Percentiles rank a stretch among this genome's conserved stretches.
Evolutionary conservation across 208 protist genomes (phyloP).

Genomic region (Blechomonas ayalai): DNA sequence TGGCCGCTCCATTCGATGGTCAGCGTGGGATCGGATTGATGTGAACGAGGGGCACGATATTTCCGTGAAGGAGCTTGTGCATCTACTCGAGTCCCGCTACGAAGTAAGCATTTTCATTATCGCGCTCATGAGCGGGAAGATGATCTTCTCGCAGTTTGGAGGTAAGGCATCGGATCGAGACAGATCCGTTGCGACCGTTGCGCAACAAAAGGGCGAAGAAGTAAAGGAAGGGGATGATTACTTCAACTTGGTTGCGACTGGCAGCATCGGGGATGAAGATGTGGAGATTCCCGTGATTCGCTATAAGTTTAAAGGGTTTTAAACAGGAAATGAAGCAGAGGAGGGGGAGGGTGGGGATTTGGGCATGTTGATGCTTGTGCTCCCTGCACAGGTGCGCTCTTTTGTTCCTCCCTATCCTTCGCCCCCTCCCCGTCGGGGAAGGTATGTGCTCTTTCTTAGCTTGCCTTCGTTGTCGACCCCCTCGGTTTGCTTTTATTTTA

Average conservation of each 20-base stretch:
- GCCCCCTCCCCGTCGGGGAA: background rate
- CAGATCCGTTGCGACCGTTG: conserved; percentile 50
- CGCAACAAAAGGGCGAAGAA: conserved; percentile 45
- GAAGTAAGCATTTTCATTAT: conserved; percentile 93
- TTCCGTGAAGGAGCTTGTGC: conserved; percentile 90
- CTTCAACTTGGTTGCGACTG: conserved; percentile 63
- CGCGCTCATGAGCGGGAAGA: conserved; percentile 70
- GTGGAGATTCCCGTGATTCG: conserved; percentile 79
- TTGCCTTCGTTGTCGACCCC: too few relatives aligned
- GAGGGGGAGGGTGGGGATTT: background rate
- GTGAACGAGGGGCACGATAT: conserved; percentile 91
- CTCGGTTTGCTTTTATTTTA: too few relatives aligned
- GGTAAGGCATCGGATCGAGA: conserved; percentile 66
- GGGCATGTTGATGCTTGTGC: background rate
- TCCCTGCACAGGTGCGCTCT: background rate
- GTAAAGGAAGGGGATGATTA: conserved; percentile 55
- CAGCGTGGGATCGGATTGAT: conserved; percentile 97
- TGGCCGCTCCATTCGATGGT: conserved; percentile 66
- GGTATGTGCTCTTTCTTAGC: background rate
- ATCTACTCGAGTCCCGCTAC: conserved; percentile 81
- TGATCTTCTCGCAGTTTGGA: conserved; percentile 78
- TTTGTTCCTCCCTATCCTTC: background rate
- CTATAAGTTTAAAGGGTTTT: conserved; percentile 60
- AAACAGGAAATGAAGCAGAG: conserved; percentile 4
- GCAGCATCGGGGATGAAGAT: conserved; percentile 70